phyloP scores from a whole-genome alignment of 148 eudicot species.

The Spergularia bocconei region DNA sequence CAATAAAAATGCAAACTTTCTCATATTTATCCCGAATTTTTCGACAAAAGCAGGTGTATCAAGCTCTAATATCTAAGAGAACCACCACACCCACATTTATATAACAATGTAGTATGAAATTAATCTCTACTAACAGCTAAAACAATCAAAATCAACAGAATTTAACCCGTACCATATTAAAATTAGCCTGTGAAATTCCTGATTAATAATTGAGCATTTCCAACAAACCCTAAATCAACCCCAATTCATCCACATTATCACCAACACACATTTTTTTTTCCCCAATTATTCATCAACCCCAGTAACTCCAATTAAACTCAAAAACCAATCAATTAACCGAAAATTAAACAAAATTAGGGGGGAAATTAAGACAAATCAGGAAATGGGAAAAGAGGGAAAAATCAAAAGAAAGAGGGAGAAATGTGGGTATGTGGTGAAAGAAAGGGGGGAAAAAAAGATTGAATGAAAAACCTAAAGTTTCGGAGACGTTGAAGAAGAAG shows the following conservation, averaged over 20 bases:
- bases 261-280: not conserved
- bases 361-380: not conserved
- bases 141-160: not conserved
- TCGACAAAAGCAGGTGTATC: no score
- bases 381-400: not conserved
- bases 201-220: not conserved
- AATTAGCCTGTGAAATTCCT: not conserved
- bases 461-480: conserved; percentile 17
- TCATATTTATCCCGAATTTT: not conserved
- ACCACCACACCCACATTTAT: not conserved
- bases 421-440: conserved; percentile 11
- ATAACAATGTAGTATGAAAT: not conserved
- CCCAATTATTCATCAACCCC: not conserved
- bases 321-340: not conserved
- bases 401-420: not conserved
- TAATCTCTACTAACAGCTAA: conserved; percentile 1
- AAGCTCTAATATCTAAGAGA: no score
- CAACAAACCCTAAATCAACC: conserved; percentile 14
- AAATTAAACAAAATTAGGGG: not conserved
- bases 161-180: conserved; percentile 20
- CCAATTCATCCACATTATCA: conserved; percentile 14
- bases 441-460: conserved; percentile 1
- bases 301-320: not conserved
- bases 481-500: conserved; percentile 17
- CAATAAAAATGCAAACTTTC: not conserved